Conservation (phyloP, 495 filamentous ascomycete genomes). For the Immersiella caudata region DNA sequence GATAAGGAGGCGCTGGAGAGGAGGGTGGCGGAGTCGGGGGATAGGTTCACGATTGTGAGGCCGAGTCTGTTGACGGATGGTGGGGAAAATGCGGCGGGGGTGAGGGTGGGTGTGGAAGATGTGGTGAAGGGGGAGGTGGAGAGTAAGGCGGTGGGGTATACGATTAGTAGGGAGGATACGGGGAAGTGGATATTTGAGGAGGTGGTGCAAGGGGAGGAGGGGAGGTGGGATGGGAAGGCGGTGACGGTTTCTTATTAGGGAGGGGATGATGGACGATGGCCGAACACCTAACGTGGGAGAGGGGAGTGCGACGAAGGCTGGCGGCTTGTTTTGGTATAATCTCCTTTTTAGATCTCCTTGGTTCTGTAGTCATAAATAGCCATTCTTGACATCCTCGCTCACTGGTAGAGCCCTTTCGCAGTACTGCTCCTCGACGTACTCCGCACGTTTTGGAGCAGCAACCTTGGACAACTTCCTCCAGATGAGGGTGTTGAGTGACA, state of each 20-base stretch:
- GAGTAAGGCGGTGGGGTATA: constrained; percentile 48
- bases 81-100: constrained; percentile 25
- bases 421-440: neutral
- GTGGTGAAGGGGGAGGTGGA: constrained; percentile 24
- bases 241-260: constrained; percentile 30
- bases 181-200: constrained; percentile 47
- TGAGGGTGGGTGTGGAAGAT: constrained; percentile 43
- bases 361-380: neutral
- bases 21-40: constrained; percentile 38
- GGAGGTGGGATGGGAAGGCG: constrained; percentile 30
- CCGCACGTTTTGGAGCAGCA: neutral
- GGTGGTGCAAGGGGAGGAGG: constrained; percentile 15
- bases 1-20: constrained; percentile 67
- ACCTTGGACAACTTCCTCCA: neutral
- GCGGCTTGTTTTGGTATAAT: no score
- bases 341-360: no score
- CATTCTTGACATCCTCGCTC: neutral
- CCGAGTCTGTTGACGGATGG: constrained; percentile 31
- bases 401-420: neutral
- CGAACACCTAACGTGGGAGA: no score
- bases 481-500: neutral
- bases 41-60: constrained; percentile 54
- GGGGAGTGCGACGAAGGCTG: no score
- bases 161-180: constrained; percentile 46
- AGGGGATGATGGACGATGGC: no score